Evolutionary conservation across 2,329 filamentous ascomycete genomes (phyloP).

Genomic region (Neopestalotiopsis clavispora): DNA sequence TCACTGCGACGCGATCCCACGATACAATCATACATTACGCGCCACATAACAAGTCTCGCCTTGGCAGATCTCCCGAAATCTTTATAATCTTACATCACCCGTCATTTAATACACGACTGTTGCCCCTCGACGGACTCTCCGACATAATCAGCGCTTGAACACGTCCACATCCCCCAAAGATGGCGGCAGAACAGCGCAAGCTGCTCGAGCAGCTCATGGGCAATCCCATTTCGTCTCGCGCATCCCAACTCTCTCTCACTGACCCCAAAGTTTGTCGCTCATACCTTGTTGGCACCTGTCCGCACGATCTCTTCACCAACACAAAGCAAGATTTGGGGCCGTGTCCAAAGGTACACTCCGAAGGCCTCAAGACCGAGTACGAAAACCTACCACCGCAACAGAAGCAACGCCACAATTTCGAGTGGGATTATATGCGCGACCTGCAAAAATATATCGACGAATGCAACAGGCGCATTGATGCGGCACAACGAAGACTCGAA

Average conservation of each 20-base stretch:
- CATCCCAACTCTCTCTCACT: conserved; percentile 82
- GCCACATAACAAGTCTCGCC: background rate
- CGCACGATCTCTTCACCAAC: conserved; percentile 99
- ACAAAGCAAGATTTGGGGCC: conserved; percentile 96
- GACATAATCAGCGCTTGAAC: conserved; percentile 6
- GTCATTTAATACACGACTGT: background rate
- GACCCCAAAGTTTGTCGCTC: conserved; percentile 95
- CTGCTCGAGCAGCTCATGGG: conserved; percentile 97
- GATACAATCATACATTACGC: too few relatives aligned
- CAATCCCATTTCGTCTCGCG: conserved; percentile 72
- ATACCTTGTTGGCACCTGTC: conserved; percentile 91
- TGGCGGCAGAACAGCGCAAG: conserved; percentile 98
- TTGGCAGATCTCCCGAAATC: background rate
- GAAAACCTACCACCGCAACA: conserved; percentile 73
- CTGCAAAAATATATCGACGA: conserved; percentile 97
- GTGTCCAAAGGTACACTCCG: conserved; percentile 87
- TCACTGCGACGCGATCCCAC: background rate
- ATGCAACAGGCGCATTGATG: conserved; percentile 92
- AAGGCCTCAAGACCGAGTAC: conserved; percentile 88
- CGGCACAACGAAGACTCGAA: conserved; percentile 86
- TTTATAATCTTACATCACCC: background rate
- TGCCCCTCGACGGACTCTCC: background rate
- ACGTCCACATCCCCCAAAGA: conserved; percentile 41
- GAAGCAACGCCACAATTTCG: conserved; percentile 83
- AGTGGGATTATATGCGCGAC: conserved; percentile 95